Evolutionary conservation across 2,329 filamentous ascomycete genomes (phyloP).

Genomic region (Pseudomassariella vexata): DNA sequence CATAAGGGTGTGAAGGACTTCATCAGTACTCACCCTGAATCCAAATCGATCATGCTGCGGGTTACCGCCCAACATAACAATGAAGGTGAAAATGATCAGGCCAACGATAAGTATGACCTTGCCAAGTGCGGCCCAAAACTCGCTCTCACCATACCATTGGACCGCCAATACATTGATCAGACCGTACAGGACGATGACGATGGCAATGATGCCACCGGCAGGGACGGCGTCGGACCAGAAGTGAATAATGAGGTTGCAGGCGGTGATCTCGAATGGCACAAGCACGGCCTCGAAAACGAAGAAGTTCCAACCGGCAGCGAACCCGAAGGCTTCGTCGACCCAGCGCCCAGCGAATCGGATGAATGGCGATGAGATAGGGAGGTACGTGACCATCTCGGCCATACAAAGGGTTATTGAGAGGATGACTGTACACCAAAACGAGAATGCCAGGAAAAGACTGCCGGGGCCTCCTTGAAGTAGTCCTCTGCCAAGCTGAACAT

Average conservation of each 20-base stretch:
- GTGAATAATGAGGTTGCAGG: conserved; percentile 56
- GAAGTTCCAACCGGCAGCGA: conserved; percentile 70
- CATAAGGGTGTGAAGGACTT: no score
- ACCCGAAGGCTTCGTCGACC: conserved; percentile 70
- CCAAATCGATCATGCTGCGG: conserved; percentile 66
- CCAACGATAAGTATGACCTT: conserved; percentile 69
- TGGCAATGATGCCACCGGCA: conserved; percentile 54
- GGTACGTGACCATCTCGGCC: conserved; percentile 72
- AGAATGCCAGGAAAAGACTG: conserved; percentile 54
- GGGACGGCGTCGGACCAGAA: conserved; percentile 59
- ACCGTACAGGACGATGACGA: conserved; percentile 46
- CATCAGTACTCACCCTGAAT: conserved; percentile 41
- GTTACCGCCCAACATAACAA: conserved; percentile 79
- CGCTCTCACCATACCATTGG: conserved; percentile 69
- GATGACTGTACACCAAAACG: conserved; percentile 56
- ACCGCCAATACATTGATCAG: conserved; percentile 68
- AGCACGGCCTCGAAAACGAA: conserved; percentile 64
- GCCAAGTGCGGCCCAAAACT: conserved; percentile 68
- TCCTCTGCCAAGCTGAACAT: conserved; percentile 53
- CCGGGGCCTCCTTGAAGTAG: conserved; percentile 54
- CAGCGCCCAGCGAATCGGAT: conserved; percentile 71
- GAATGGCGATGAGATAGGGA: conserved; percentile 73
- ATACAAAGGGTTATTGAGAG: conserved; percentile 55
- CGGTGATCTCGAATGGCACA: conserved; percentile 63
- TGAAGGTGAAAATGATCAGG: conserved; percentile 70